Percentiles rank a stretch among this genome's conserved stretches.
These are phyloP conservation scores for Xerocomellus amylosporus DNA, from an alignment of 768 basidiomycete species.

Conservation along the genomic window DNA sequence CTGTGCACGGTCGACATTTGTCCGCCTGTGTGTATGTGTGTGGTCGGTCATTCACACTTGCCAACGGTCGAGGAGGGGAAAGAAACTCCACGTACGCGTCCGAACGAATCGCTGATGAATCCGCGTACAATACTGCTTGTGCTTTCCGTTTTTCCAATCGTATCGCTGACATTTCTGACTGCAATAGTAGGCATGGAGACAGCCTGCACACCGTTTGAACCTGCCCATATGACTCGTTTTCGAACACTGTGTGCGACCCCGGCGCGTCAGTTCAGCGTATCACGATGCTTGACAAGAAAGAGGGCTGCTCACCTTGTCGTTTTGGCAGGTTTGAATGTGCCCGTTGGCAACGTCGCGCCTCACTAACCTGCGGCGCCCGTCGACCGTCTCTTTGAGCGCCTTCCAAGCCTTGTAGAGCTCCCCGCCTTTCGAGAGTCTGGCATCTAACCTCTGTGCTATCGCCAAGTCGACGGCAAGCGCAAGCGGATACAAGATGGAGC, in stretches of 20 bases:
- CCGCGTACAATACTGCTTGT: constrained; percentile 25
- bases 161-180: constrained; percentile 25
- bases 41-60: neutral
- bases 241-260: constrained; percentile 16
- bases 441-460: constrained; percentile 7
- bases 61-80: neutral
- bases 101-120: constrained; percentile 20
- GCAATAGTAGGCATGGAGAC: constrained; percentile 31
- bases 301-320: constrained; percentile 12
- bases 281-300: neutral
- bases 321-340: constrained; percentile 29
- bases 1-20: constrained; percentile 23
- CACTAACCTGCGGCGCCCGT: constrained; percentile 20
- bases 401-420: constrained; percentile 24
- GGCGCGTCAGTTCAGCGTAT: neutral
- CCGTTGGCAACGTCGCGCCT: constrained; percentile 13
- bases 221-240: constrained; percentile 13
- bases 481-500: constrained; percentile 20
- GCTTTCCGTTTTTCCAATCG: constrained; percentile 28
- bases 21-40: constrained; percentile 11
- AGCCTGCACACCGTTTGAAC: constrained; percentile 29
- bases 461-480: constrained; percentile 8
- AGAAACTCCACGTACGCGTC: constrained; percentile 11
- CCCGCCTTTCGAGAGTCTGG: constrained; percentile 10
- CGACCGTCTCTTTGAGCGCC: constrained; percentile 17